phyloP scores from a whole-genome alignment of 495 filamentous ascomycete species.

The Tirmania nivea region DNA sequence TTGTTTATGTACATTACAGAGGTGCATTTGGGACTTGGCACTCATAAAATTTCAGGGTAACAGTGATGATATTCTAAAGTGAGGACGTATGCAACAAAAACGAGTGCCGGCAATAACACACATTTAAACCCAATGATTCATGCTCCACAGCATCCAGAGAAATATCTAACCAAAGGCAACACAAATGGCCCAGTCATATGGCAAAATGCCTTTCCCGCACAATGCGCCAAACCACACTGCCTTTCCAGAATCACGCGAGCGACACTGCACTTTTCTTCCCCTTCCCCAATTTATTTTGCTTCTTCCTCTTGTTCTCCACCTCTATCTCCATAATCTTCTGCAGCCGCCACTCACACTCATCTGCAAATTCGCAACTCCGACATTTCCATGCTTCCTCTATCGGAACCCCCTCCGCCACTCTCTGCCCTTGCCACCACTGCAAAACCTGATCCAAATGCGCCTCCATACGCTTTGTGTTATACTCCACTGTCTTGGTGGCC shows the following conservation, averaged over 20 bases:
- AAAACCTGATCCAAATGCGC: slow-evolving; percentile 46
- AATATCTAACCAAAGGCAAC: no score
- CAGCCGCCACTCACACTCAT: slow-evolving; percentile 31
- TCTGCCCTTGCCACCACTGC: slow-evolving; percentile 70
- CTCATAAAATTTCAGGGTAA: no score
- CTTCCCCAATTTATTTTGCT: slow-evolving; percentile 21
- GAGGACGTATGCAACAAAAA: no score
- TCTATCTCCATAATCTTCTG: slow-evolving; percentile 31
- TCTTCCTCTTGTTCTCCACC: slow-evolving; percentile 31
- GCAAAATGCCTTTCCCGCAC: no score
- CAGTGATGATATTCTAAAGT: no score
- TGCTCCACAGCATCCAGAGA: no score
- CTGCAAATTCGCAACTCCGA: slow-evolving; percentile 33
- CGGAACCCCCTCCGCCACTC: slow-evolving; percentile 56
- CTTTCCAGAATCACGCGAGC: background rate
- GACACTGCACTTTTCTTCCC: background rate
- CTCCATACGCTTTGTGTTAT: slow-evolving; percentile 39
- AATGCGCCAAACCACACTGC: no score
- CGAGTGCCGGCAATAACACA: no score
- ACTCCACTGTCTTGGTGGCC: slow-evolving; percentile 45
- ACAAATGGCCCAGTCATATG: no score
- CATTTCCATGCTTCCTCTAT: slow-evolving; percentile 88
- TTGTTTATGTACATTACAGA: no score
- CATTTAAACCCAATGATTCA: no score
- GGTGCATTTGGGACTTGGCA: no score